These are phyloP conservation scores for Striga asiatica DNA, from an alignment of 257 asterid genomes.

Conservation along the genomic window DNA sequence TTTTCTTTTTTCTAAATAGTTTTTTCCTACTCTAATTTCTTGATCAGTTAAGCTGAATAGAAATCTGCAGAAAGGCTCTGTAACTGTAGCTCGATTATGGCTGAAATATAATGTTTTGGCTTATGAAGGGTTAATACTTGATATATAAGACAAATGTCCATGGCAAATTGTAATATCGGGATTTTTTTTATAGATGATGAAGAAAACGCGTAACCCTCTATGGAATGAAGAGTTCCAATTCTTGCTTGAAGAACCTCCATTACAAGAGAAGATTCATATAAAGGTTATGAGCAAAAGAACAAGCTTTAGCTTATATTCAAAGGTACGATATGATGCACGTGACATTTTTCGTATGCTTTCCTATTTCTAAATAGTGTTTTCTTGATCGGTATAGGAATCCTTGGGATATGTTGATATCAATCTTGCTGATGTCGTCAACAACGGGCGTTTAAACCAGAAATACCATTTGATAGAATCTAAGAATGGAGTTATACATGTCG, in stretches of 20 bases:
- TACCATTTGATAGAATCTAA: conserved; percentile 78
- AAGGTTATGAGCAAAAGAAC: conserved; percentile 66
- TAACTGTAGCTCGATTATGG: no score
- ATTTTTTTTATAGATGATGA: conserved; percentile 36
- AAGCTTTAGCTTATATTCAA: conserved; percentile 47
- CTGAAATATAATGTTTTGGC: no score
- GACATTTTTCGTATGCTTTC: not conserved
- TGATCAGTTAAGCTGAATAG: no score
- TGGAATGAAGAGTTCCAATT: conserved; percentile 92
- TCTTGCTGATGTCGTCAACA: conserved; percentile 66
- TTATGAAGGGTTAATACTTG: no score
- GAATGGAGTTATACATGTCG: conserved; percentile 79
- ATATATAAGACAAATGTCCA: not conserved
- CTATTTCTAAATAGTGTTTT: not conserved
- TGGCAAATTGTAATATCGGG: not conserved
- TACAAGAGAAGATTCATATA: conserved; percentile 60
- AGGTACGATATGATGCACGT: conserved; percentile 33
- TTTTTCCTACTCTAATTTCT: no score
- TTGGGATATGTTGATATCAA: conserved; percentile 70
- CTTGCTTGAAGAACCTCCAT: conserved; percentile 76
- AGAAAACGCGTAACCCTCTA: conserved; percentile 55
- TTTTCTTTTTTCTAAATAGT: not conserved
- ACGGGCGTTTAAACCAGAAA: conserved; percentile 71
- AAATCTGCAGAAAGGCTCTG: no score
- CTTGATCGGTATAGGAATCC: conserved; percentile 38